These are phyloP conservation scores for Dryadomyces sulphureus DNA, from an alignment of 2,329 filamentous ascomycete genomes.

Conservation along the genomic window DNA sequence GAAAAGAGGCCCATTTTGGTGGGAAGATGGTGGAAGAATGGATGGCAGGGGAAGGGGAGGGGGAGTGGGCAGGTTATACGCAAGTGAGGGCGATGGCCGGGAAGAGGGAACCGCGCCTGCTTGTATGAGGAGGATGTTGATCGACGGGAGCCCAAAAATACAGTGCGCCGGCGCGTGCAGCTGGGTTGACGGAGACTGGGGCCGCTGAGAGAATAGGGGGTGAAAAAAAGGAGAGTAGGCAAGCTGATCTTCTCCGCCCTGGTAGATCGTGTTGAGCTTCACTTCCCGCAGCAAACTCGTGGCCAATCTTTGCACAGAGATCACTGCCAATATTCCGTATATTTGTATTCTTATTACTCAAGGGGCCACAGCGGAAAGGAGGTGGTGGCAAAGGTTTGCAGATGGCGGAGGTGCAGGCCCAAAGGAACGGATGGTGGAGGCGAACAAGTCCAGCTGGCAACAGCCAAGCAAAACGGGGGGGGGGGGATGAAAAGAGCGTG, in stretches of 20 bases:
- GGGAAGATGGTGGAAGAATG: neutral
- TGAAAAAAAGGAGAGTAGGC: neutral
- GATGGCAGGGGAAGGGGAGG: neutral
- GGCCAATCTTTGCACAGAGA: no score
- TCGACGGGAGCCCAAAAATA: neutral
- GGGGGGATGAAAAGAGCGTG: no score
- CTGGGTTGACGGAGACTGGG: neutral
- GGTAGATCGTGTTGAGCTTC: neutral
- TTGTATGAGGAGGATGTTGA: neutral
- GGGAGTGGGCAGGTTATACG: neutral
- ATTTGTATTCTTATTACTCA: neutral
- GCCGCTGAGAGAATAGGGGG: neutral
- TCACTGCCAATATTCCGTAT: neutral
- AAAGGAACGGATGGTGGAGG: no score
- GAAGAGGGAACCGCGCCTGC: no score
- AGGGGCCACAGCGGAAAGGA: neutral
- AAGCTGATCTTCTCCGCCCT: neutral
- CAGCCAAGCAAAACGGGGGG: no score
- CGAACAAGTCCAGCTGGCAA: no score
- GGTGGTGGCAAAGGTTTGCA: no score
- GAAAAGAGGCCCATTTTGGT: constrained; percentile 39
- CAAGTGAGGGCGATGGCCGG: neutral
- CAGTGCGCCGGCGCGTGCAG: no score
- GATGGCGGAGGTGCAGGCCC: no score
- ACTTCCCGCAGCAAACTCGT: neutral